Conservation (phyloP, 2,329 filamentous ascomycete genomes). For the Colletotrichum melonis region DNA sequence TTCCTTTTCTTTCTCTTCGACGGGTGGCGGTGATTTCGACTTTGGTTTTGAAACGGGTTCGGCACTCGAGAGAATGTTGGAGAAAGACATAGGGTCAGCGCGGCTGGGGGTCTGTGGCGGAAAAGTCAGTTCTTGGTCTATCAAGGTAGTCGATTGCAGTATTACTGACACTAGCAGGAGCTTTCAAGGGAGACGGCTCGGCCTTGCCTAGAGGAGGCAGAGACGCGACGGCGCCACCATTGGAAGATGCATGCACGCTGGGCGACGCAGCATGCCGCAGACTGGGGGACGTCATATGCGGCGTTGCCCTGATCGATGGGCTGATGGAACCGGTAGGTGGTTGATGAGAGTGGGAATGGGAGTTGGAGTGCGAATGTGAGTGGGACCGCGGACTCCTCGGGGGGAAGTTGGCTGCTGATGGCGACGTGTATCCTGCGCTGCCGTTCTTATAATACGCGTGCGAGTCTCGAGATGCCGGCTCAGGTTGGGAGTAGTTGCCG, state of each 20-base stretch:
- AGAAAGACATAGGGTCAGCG: conserved; percentile 94
- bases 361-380: conserved; percentile 30
- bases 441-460: conserved; percentile 60
- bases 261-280: conserved; percentile 55
- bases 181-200: conserved; percentile 54
- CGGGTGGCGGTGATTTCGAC: conserved; percentile 30
- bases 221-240: conserved; percentile 49
- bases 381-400: conserved; percentile 64
- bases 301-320: conserved; percentile 50
- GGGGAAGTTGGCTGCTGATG: conserved; percentile 56
- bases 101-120: conserved; percentile 73
- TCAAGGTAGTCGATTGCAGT: neutral
- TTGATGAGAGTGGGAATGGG: conserved; percentile 55
- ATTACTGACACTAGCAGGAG: conserved; percentile 49
- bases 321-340: conserved; percentile 54
- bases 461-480: conserved; percentile 48
- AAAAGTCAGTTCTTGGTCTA: neutral
- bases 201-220: conserved; percentile 50
- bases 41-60: conserved; percentile 71
- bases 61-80: conserved; percentile 88
- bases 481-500: conserved; percentile 53
- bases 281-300: conserved; percentile 61
- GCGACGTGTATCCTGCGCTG: conserved; percentile 56
- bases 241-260: conserved; percentile 51
- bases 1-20: conserved; percentile 18